phyloP scores from a whole-genome alignment of 148 eudicot species.

The Chenopodium quinoa region DNA sequence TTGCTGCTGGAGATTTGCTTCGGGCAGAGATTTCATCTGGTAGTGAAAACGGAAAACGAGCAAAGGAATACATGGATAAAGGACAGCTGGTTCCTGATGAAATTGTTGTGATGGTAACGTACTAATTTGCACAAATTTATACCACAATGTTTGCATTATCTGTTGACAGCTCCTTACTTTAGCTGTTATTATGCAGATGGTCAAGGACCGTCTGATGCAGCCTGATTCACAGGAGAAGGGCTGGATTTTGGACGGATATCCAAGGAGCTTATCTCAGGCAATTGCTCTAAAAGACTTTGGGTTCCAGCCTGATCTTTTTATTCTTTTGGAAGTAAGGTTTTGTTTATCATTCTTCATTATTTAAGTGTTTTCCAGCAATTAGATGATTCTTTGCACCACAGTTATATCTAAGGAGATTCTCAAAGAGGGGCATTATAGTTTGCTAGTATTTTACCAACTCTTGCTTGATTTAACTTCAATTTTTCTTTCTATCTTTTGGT shows the following conservation, averaged over 20 bases:
- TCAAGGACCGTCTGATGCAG: conserved; percentile 69
- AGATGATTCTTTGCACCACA: neutral
- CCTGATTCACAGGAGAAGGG: conserved; percentile 89
- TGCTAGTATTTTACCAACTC: neutral
- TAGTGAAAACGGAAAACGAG: conserved; percentile 78
- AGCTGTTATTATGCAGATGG: conserved; percentile 63
- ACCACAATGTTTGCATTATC: neutral
- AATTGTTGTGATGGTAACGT: conserved; percentile 81
- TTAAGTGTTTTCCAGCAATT: neutral
- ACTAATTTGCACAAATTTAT: conserved; percentile 22
- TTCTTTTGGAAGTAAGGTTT: conserved; percentile 87
- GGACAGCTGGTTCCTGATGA: conserved; percentile 94
- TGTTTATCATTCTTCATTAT: conserved; percentile 2
- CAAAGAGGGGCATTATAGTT: neutral
- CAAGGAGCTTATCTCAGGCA: conserved; percentile 95
- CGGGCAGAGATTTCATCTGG: conserved; percentile 83
- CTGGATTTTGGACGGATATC: conserved; percentile 99
- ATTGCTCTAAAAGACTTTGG: conserved; percentile 73
- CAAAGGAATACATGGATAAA: conserved; percentile 92
- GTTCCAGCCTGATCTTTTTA: conserved; percentile 79
- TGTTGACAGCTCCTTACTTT: conserved; percentile 18
- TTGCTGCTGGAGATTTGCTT: conserved; percentile 94
- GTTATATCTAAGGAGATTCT: neutral
- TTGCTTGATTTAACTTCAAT: neutral
- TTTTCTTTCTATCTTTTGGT: neutral